Percentiles rank a stretch among this genome's conserved stretches.
These are phyloP conservation scores for Carpinus viminea DNA, from an alignment of 306 rosid genomes.

Conservation along the genomic window DNA sequence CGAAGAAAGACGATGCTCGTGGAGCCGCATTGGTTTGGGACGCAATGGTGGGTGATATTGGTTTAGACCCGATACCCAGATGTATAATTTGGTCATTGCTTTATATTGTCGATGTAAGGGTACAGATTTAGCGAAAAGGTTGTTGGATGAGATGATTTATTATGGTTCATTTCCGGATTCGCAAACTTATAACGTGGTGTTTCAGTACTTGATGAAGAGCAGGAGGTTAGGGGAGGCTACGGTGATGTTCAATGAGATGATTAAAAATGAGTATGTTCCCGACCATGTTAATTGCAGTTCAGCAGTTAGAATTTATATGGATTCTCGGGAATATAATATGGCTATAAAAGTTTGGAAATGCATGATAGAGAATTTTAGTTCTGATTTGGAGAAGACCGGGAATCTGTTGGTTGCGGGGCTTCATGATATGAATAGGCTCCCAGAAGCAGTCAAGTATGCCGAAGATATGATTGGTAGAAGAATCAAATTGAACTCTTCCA, in stretches of 20 bases:
- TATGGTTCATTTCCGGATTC: conserved; percentile 54
- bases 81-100: conserved; percentile 59
- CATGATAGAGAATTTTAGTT: conserved; percentile 41
- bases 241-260: conserved; percentile 51
- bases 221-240: conserved; percentile 51
- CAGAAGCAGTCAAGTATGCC: conserved; percentile 70
- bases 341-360: conserved; percentile 65
- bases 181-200: conserved; percentile 51
- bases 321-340: conserved; percentile 44
- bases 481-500: conserved; percentile 49
- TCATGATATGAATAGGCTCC: conserved; percentile 43
- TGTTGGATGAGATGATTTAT: conserved; percentile 61
- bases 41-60: conserved; percentile 35
- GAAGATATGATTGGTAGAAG: conserved; percentile 61
- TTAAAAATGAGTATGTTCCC: conserved; percentile 64
- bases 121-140: conserved; percentile 31
- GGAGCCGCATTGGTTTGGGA: conserved; percentile 60
- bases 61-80: conserved; percentile 34
- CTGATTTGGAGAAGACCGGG: conserved; percentile 50
- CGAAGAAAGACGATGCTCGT: conserved; percentile 35
- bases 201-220: conserved; percentile 46
- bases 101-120: conserved; percentile 44
- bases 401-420: conserved; percentile 54
- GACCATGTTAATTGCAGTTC: conserved; percentile 51
- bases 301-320: conserved; percentile 50